A percentile compares a stretch with the other conserved stretches of the same genome.
These are phyloP conservation scores for Naganishia sp. DNA, from an alignment of 1,284 basidiomycete genomes.

Conservation along the genomic window DNA sequence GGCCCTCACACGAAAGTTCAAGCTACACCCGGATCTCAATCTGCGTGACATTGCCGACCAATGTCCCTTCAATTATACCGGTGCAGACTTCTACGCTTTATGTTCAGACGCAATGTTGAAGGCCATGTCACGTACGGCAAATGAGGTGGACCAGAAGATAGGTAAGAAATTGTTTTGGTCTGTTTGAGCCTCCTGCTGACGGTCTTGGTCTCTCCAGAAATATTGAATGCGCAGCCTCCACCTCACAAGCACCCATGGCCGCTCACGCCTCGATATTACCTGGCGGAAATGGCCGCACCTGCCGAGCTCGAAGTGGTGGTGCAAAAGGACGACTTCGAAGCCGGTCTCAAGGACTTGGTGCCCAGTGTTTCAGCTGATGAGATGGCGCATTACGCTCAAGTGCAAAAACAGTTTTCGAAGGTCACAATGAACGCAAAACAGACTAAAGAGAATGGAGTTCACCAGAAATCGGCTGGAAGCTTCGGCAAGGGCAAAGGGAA, in stretches of 20 bases:
- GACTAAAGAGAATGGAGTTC: conserved; percentile 14
- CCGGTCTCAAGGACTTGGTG: conserved; percentile 72
- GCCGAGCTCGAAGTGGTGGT: conserved; percentile 78
- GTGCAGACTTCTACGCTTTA: conserved; percentile 96
- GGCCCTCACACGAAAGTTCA: conserved; percentile 91
- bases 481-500: conserved; percentile 30
- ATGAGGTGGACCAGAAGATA: conserved; percentile 72
- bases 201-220: conserved; percentile 22
- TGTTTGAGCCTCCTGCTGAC: background rate
- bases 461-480: background rate
- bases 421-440: conserved; percentile 34
- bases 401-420: conserved; percentile 66
- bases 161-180: conserved; percentile 53
- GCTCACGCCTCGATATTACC: conserved; percentile 87
- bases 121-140: conserved; percentile 87
- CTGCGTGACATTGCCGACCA: conserved; percentile 68
- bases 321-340: conserved; percentile 69
- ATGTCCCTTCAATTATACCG: conserved; percentile 92
- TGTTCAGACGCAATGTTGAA: conserved; percentile 95
- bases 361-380: conserved; percentile 88
- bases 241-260: conserved; percentile 67
- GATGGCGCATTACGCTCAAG: conserved; percentile 78
- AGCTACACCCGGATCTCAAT: conserved; percentile 69
- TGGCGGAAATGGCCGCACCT: conserved; percentile 75
- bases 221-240: conserved; percentile 49